Conservation (phyloP, 352 stramenopile genomes). For the Pythium brachiatum region DNA sequence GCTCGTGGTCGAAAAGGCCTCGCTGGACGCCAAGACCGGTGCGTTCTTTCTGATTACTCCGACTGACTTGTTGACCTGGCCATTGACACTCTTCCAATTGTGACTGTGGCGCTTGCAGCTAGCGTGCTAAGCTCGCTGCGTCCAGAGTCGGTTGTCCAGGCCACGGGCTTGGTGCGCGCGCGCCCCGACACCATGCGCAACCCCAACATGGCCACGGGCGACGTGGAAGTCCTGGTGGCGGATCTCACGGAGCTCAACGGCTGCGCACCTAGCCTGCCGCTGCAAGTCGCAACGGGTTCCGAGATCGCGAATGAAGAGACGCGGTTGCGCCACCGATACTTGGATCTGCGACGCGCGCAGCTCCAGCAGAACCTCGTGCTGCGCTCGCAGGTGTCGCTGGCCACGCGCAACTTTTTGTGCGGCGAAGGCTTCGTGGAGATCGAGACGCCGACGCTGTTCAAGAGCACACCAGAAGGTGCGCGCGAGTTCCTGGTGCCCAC, state of each 20-base stretch:
- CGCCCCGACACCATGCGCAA: constrained; percentile 70
- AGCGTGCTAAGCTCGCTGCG: constrained; percentile 52
- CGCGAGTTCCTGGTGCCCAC: constrained; percentile 86
- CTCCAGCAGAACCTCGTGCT: constrained; percentile 83
- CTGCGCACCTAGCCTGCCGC: constrained; percentile 41
- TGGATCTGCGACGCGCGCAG: constrained; percentile 69
- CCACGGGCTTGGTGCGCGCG: constrained; percentile 53
- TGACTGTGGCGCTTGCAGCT: constrained; percentile 15
- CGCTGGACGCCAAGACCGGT: constrained; percentile 40
- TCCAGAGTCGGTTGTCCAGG: constrained; percentile 72
- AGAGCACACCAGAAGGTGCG: constrained; percentile 84
- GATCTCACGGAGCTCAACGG: constrained; percentile 59
- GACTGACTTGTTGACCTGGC: background rate
- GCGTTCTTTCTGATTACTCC: constrained; percentile 1
- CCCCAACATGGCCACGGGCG: constrained; percentile 63
- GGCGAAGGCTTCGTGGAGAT: constrained; percentile 81
- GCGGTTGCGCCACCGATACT: constrained; percentile 71
- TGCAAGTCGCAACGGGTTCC: constrained; percentile 62
- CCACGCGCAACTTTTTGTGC: constrained; percentile 68
- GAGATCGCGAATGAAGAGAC: constrained; percentile 70
- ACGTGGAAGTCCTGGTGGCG: constrained; percentile 72
- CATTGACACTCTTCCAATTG: no score
- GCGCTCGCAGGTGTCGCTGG: constrained; percentile 67
- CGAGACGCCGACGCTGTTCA: constrained; percentile 88
- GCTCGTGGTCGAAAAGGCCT: constrained; percentile 69